Base-by-base conservation (phyloP, 257 asterid genomes). In the Anisodus acutangulus region DNA sequence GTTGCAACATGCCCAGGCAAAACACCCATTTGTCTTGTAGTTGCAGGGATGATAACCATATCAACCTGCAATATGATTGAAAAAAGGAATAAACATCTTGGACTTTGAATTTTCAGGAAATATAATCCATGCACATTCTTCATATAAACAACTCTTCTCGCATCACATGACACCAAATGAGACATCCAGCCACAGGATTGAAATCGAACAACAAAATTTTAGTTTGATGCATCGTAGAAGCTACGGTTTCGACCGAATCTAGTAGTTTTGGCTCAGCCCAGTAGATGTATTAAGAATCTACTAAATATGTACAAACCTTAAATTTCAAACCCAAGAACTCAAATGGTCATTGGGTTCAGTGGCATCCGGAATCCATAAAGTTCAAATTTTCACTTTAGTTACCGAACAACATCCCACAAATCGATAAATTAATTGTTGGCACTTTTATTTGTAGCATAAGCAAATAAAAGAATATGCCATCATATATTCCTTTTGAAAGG, bases 21-120 rank as follows among this genome's bases (percentile, higher is more conserved):
- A 83, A 95, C 95, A 92, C 97, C 98, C 98, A 95, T 95, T 82
- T 93, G 98, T 82, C 98, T 98, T 0, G 95, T 92, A 53, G 93
- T 86, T 80, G 98, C 97, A 11, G 98, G 98, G 59, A 94, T 83
- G 62, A 92, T 93, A 82, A 91, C 98, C 98, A 93, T 93, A 87
- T 95, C 98, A 84, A 95, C 98, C 98, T 95, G 90, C 31, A 88
- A 79, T 62, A 83, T 45, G 57, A 13, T 67, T 67, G 7, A 64
- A 68, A 19, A 45, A 66, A 43, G 51, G 54, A 47, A 19, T 22
- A 60, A 51, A 12, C 72, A 54, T 19, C 64, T 53, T 78, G 19
- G 79, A 47, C 4, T 67, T 7, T 0, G 2, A 37, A 4, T 79
- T 59, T n/a, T n/a, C 41, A n/a, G 59, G 47, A 10, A 5, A 71